phyloP scores from a whole-genome alignment of 2,329 filamentous ascomycete genomes.

The Lasiodiplodia sp. region DNA sequence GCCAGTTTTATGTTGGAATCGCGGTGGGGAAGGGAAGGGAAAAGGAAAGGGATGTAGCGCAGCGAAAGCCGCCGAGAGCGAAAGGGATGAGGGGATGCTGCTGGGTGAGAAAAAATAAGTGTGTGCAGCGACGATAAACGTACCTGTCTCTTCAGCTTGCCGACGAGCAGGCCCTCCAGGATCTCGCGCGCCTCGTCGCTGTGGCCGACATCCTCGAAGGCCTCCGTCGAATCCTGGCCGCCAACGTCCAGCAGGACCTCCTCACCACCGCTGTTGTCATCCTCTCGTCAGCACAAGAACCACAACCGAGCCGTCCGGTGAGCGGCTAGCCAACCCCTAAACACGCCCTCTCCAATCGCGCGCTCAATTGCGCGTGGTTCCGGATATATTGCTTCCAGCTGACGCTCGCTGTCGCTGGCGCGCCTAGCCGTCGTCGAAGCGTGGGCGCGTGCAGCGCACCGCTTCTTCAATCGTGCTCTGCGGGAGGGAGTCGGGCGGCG shows the following conservation, averaged over 20 bases:
- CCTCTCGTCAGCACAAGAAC: constrained; percentile 13
- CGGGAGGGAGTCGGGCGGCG: neutral
- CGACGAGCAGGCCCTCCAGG: constrained; percentile 63
- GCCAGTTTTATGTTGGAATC: neutral
- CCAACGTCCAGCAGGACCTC: constrained; percentile 96
- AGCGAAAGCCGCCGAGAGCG: neutral
- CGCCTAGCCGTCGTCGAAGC: neutral
- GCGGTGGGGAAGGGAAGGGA: neutral
- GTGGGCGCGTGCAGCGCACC: neutral
- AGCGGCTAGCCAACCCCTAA: neutral
- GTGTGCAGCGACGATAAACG: neutral
- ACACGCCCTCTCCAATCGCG: neutral
- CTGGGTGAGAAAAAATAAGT: too few species aligned
- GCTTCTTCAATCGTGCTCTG: constrained; percentile 5
- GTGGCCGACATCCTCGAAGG: constrained; percentile 99
- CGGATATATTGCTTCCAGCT: neutral
- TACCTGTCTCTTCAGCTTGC: constrained; percentile 49
- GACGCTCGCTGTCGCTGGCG: neutral
- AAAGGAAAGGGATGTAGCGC: neutral
- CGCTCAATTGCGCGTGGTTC: constrained; percentile 3
- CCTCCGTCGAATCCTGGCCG: constrained; percentile 95
- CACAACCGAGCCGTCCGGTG: neutral
- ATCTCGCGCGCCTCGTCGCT: constrained; percentile 98
- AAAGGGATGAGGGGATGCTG: neutral
- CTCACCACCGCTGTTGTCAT: constrained; percentile 80